phyloP scores from a whole-genome alignment of 1,139 yeast genomes.

The Suhomyces terraborum region DNA sequence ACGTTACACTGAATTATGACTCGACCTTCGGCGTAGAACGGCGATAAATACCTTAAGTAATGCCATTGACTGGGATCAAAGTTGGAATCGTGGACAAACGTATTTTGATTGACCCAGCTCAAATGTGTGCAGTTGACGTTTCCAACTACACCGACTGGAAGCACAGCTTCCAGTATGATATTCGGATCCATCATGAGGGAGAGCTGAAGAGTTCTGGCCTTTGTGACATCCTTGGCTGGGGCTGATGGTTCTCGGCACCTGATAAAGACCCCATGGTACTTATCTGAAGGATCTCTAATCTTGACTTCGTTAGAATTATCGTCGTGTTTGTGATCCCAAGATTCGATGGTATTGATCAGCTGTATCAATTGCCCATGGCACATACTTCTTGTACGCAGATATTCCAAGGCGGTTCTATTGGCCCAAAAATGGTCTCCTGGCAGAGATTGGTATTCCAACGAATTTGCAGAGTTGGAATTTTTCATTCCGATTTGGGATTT shows the following conservation, averaged over 20 bases:
- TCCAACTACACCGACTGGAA: background rate
- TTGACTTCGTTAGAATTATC: too few relatives aligned
- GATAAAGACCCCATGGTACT: background rate
- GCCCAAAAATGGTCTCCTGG: background rate
- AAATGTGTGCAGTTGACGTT: background rate
- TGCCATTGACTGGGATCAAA: constrained; percentile 2
- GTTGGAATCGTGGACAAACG: background rate
- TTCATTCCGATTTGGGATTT: background rate
- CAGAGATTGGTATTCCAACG: background rate
- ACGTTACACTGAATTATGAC: background rate
- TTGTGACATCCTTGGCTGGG: background rate
- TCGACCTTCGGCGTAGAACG: background rate
- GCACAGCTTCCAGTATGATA: background rate
- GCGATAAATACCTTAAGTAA: background rate
- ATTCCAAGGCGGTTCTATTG: background rate
- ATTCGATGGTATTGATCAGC: background rate
- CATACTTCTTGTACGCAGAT: background rate
- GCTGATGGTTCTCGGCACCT: background rate
- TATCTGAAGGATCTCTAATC: too few relatives aligned
- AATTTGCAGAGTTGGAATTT: background rate
- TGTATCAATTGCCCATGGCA: background rate
- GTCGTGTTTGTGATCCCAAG: background rate
- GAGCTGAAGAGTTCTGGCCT: background rate
- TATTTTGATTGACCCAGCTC: background rate
- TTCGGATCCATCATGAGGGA: background rate